These are phyloP conservation scores for Ustulina deusta DNA, from an alignment of 2,329 filamentous ascomycete species.

Conservation along the genomic window DNA sequence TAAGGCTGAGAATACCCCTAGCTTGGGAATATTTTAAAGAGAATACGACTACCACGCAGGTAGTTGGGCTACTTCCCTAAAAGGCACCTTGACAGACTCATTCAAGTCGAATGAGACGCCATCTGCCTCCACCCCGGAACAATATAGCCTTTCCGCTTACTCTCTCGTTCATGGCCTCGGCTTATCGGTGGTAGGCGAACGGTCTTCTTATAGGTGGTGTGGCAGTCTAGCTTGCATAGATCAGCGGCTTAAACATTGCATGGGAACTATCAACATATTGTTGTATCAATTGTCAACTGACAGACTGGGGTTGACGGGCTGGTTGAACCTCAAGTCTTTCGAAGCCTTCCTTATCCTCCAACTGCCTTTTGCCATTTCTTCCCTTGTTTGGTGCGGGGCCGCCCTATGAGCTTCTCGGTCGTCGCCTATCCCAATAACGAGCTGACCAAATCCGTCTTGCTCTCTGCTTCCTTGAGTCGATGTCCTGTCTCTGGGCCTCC, in stretches of 20 bases:
- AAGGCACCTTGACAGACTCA: slow-evolving; percentile 10
- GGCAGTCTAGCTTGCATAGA: slow-evolving; percentile 39
- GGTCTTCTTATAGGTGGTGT: slow-evolving; percentile 30
- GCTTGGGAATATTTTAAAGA: not conserved
- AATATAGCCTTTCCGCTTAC: slow-evolving; percentile 35
- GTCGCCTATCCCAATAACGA: slow-evolving; percentile 41
- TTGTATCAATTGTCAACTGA: slow-evolving; percentile 39
- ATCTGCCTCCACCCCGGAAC: slow-evolving; percentile 10
- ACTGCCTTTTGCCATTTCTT: slow-evolving; percentile 36
- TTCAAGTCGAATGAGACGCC: slow-evolving; percentile 31
- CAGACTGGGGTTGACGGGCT: slow-evolving; percentile 28
- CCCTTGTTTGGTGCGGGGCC: slow-evolving; percentile 41
- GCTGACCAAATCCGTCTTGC: slow-evolving; percentile 40
- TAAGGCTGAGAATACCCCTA: slow-evolving; percentile 19
- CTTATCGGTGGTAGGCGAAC: slow-evolving; percentile 36
- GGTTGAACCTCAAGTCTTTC: slow-evolving; percentile 24
- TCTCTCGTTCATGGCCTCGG: slow-evolving; percentile 28
- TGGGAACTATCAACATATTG: slow-evolving; percentile 31
- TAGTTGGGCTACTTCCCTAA: slow-evolving; percentile 10
- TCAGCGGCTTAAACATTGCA: slow-evolving; percentile 37
- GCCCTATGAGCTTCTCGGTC: slow-evolving; percentile 38
- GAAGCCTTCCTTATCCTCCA: slow-evolving; percentile 41
- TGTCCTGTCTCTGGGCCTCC: slow-evolving; percentile 30
- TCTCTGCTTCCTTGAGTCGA: slow-evolving; percentile 40
- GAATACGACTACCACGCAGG: not conserved